Conservation (phyloP, 805 yeast genomes). For the Teunomyces pallodes region DNA sequence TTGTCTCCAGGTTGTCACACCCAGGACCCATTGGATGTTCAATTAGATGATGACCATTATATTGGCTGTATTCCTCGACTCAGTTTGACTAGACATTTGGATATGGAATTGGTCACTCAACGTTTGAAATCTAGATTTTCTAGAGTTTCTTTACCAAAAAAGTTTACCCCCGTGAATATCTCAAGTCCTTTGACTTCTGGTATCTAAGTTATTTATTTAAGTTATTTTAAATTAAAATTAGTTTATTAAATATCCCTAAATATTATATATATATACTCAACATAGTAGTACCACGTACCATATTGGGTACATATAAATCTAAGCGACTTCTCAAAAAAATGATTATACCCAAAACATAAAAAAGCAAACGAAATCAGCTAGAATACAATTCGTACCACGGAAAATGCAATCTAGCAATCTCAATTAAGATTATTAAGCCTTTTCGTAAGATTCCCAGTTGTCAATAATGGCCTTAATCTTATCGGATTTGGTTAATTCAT, state of each 20-base stretch:
- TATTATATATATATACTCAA: background rate
- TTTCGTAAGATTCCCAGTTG: slow-evolving; percentile 87
- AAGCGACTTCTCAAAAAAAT: background rate
- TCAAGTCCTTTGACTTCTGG: slow-evolving; percentile 56
- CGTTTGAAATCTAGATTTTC: slow-evolving; percentile 77
- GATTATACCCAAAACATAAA: slow-evolving; percentile 4
- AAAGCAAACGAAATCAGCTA: background rate
- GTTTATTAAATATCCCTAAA: slow-evolving; percentile 3
- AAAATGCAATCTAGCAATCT: background rate
- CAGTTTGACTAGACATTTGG: slow-evolving; percentile 87
- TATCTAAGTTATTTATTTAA: slow-evolving; percentile 1
- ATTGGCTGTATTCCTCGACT: slow-evolving; percentile 93
- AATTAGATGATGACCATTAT: slow-evolving; percentile 92
- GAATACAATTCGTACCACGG: slow-evolving; percentile 6
- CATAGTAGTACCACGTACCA: slow-evolving; percentile 16
- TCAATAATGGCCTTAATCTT: slow-evolving; percentile 87
- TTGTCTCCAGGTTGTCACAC: slow-evolving; percentile 98
- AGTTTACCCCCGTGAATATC: slow-evolving; percentile 84
- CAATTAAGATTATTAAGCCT: slow-evolving; percentile 30
- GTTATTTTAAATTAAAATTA: background rate
- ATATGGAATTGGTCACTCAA: slow-evolving; percentile 82
- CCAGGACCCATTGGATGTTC: slow-evolving; percentile 95
- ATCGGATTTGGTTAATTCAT: slow-evolving; percentile 84
- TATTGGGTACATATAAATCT: background rate
- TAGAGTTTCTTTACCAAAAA: slow-evolving; percentile 87